Evolutionary conservation across 768 basidiomycete genomes (phyloP), one percentile per base, ranked within the genome.

Genomic region (Lanmaoa rubissima): DNA sequence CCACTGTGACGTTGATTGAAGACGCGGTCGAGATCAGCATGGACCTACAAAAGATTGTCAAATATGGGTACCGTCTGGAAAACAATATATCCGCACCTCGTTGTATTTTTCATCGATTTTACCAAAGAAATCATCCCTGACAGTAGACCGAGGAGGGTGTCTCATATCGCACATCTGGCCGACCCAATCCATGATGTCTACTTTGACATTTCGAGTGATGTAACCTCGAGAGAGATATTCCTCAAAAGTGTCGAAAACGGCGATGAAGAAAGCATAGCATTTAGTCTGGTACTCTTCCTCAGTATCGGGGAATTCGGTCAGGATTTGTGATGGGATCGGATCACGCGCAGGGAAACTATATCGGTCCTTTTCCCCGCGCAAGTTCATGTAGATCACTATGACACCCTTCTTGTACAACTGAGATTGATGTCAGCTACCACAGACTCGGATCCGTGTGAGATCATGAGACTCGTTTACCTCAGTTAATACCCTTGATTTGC

Each of bases 311-410:
- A 50, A 54, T 11, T 53, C 17, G 5, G 60, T 61, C 24, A 67
- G 48, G 16, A 67, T 55, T 8, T 39, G 9, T 3, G 63, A 45
- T 31, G 64, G 61, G 26, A 61, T 42, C 2, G 6, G 4, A 53
- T 68, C 66, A 0, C 54, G 66, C 5, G 3, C 1, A 17, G 66
- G 66, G 38, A 65, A 65, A 4, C 57, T 24, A 38, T 0, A 28
- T 21, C 24, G 6, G 7, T 67, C 65, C 0, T 10, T n/a, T 8
- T 21, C 16, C 1, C 1, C 34, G 6, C 56, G 55, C 12, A 66
- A 11, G 52, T 59, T 62, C 51, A 65, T 61, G 40, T 65, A 65
- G 2, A 65, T 36, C 0, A 68, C 66, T 24, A 28, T 17, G 28
- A 46, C 45, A n/a, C 12, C 16, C 45, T 46, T 46, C 10, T n/a